These are phyloP conservation scores for Daldinia childiae DNA, from an alignment of 495 filamentous ascomycete species.

Conservation along the genomic window DNA sequence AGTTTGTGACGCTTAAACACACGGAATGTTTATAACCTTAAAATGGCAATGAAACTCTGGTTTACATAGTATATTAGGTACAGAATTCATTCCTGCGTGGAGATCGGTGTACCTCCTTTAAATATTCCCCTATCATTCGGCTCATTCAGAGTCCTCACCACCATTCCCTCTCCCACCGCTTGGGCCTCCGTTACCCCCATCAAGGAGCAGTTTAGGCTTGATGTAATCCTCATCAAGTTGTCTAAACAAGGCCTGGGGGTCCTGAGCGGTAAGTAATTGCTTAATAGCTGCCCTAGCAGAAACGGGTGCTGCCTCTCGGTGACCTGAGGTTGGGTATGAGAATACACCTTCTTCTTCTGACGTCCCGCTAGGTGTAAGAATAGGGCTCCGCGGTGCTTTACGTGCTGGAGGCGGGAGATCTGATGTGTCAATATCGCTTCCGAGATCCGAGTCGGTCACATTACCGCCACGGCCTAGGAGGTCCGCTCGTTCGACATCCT, in stretches of 20 bases:
- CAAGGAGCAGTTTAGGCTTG: conserved; percentile 90
- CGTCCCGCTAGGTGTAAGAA: conserved; percentile 52
- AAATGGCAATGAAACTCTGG: conserved; percentile 21
- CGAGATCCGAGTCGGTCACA: conserved; percentile 68
- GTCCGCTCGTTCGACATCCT: conserved; percentile 70
- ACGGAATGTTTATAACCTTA: conserved; percentile 14
- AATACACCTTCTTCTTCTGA: conserved; percentile 48
- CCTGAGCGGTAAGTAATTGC: conserved; percentile 74
- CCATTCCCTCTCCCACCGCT: conserved; percentile 34
- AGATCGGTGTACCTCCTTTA: conserved; percentile 15
- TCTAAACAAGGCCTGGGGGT: conserved; percentile 90
- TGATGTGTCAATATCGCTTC: conserved; percentile 72
- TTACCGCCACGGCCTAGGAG: conserved; percentile 68
- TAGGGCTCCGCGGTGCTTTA: conserved; percentile 58
- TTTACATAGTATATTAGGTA: conserved; percentile 23
- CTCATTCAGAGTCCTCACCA: conserved; percentile 40
- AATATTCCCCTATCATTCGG: conserved; percentile 13
- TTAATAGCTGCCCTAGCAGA: conserved; percentile 77
- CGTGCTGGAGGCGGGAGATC: conserved; percentile 64
- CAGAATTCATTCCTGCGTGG: conserved; percentile 16
- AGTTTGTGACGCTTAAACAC: conserved; percentile 6
- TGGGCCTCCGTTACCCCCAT: conserved; percentile 56
- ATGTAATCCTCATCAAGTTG: conserved; percentile 97
- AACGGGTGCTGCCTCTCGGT: conserved; percentile 55
- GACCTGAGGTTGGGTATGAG: conserved; percentile 47